Evolutionary conservation across 2,329 filamentous ascomycete genomes (phyloP).

Genomic region (Botrytis sinoallii): DNA sequence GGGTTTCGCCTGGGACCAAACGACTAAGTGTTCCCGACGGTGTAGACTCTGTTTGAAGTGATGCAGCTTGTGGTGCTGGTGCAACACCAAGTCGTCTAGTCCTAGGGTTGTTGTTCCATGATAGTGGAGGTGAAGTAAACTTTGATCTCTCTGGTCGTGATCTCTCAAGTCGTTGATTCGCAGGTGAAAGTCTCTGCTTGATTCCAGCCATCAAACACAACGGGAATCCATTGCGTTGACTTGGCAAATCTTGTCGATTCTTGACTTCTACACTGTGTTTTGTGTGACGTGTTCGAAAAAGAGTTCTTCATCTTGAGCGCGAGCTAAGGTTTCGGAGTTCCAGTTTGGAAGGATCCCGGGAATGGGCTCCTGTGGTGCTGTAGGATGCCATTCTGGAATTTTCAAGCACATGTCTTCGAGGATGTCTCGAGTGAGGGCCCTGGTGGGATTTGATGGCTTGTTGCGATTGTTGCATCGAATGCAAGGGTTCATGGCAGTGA

Average conservation of each 20-base stretch:
- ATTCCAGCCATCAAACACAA: slow-evolving; percentile 1
- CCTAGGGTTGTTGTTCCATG: background rate
- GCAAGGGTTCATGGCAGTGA: background rate
- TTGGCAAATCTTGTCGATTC: background rate
- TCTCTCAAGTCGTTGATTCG: background rate
- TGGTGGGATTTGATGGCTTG: background rate
- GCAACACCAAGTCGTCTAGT: background rate
- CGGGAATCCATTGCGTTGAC: background rate
- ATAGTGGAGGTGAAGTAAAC: background rate
- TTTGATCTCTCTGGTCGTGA: background rate
- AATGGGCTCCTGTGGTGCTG: background rate
- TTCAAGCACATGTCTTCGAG: background rate
- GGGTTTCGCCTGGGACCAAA: background rate
- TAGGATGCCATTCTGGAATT: slow-evolving; percentile 1
- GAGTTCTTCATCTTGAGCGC: background rate
- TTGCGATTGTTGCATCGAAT: background rate
- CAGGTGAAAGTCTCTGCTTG: background rate
- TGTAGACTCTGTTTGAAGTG: background rate
- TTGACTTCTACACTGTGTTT: background rate
- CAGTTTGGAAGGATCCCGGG: background rate
- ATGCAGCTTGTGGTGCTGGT: background rate
- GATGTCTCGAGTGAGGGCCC: background rate
- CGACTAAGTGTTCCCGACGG: background rate
- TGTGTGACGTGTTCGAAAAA: background rate
- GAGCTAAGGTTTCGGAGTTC: background rate